Conservation (phyloP, 106 monocot genomes). For the Cymbidium sinense region DNA sequence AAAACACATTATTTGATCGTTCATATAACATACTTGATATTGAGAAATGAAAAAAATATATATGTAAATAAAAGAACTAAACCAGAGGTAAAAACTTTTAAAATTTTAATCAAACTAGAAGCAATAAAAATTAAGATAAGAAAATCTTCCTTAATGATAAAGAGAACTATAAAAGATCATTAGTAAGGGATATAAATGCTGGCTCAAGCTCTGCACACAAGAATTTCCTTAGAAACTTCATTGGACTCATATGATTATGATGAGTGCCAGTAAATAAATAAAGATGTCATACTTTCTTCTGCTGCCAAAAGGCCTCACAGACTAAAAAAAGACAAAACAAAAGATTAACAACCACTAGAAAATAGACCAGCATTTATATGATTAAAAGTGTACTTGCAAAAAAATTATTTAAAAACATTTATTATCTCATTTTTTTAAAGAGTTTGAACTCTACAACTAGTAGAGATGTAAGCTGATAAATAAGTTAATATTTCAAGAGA, state of each 20-base stretch:
- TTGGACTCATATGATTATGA: neutral
- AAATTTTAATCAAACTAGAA: too few species aligned
- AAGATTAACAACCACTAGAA: neutral
- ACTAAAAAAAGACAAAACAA: neutral
- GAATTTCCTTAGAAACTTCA: neutral
- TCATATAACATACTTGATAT: too few species aligned
- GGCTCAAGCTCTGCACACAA: neutral
- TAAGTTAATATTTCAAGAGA: neutral
- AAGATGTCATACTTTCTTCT: neutral
- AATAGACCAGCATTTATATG: neutral
- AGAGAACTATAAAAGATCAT: too few species aligned
- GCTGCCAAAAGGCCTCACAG: neutral
- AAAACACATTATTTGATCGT: too few species aligned
- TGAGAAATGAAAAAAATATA: too few species aligned
- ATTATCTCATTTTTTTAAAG: neutral
- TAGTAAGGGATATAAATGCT: neutral
- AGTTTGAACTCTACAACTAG: neutral
- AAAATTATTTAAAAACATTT: neutral
- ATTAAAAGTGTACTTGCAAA: neutral
- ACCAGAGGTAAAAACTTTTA: too few species aligned
- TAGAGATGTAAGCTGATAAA: neutral
- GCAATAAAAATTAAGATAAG: too few species aligned
- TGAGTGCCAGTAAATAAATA: neutral
- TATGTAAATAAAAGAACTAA: too few species aligned
- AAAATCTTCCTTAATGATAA: too few species aligned